These are phyloP conservation scores for Thelonectria rubi DNA, from an alignment of 2,329 filamentous ascomycete species.

Conservation along the genomic window DNA sequence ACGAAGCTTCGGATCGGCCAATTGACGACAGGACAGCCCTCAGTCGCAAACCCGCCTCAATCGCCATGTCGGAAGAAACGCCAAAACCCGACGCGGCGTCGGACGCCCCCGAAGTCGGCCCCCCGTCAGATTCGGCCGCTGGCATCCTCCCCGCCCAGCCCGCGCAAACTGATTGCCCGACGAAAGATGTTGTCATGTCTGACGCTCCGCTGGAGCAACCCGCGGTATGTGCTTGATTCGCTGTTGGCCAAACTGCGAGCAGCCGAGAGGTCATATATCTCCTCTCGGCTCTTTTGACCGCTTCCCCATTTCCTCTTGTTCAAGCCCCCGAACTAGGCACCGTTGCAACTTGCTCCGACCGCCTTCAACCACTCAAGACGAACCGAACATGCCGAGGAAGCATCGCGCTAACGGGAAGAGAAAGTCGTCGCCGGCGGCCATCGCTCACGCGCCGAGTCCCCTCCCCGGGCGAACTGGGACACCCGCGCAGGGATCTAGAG, in stretches of 20 bases:
- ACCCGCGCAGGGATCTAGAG: slow-evolving; percentile 61
- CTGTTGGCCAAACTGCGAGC: background rate
- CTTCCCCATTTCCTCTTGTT: background rate
- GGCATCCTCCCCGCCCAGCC: slow-evolving; percentile 32
- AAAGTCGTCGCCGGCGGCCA: slow-evolving; percentile 52
- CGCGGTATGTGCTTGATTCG: slow-evolving; percentile 45
- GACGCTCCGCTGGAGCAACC: slow-evolving; percentile 54
- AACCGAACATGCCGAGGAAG: background rate
- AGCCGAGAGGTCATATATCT: background rate
- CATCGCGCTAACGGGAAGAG: slow-evolving; percentile 27
- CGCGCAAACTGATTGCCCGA: slow-evolving; percentile 37
- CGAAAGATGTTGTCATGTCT: slow-evolving; percentile 55
- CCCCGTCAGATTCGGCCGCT: slow-evolving; percentile 33
- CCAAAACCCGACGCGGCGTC: slow-evolving; percentile 31
- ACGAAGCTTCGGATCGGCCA: slow-evolving; percentile 18
- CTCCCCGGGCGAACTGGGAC: slow-evolving; percentile 59
- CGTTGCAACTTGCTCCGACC: background rate
- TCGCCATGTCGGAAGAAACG: slow-evolving; percentile 46
- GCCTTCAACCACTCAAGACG: background rate
- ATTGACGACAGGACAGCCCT: slow-evolving; percentile 13
- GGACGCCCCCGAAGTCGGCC: slow-evolving; percentile 35
- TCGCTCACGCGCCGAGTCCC: slow-evolving; percentile 51
- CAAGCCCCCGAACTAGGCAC: background rate
- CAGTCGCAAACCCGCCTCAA: background rate
- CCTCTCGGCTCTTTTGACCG: background rate